Evolutionary conservation across 345 rosid genomes (phyloP).

Genomic region (Salix exigua): DNA sequence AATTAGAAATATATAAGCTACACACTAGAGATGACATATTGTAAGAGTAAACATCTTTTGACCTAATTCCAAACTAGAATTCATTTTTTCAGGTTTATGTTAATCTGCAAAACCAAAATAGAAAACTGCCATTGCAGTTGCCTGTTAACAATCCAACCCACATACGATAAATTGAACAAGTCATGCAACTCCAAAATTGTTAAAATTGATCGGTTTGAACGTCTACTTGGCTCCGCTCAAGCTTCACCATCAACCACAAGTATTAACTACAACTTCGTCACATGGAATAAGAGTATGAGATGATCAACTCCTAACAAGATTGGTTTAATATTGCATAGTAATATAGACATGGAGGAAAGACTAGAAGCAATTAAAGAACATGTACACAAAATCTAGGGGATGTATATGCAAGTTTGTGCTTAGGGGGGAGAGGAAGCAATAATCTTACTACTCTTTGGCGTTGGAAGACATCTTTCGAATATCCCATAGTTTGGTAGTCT

Average conservation of each 20-base stretch:
- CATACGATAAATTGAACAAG: not conserved
- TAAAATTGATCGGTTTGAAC: not conserved
- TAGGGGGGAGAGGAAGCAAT: not conserved
- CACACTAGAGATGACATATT: not conserved
- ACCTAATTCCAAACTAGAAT: not conserved
- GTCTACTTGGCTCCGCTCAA: not conserved
- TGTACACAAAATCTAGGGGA: not conserved
- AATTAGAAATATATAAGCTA: not conserved
- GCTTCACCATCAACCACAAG: not conserved
- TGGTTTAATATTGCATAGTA: not conserved
- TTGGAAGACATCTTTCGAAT: slow-evolving; percentile 60
- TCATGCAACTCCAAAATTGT: not conserved
- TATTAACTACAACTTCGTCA: not conserved
- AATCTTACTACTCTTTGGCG: slow-evolving; percentile 27
- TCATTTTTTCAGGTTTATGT: not conserved
- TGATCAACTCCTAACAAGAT: not conserved
- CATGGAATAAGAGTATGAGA: not conserved
- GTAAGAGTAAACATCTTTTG: not conserved
- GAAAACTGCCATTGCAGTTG: not conserved
- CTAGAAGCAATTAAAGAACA: not conserved
- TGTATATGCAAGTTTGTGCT: not conserved
- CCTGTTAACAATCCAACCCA: not conserved
- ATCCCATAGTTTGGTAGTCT: slow-evolving; percentile 70
- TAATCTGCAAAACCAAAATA: not conserved
- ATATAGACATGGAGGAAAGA: not conserved